These are phyloP conservation scores for Tolypocladium pustulatum DNA, from an alignment of 2,329 filamentous ascomycete species.

Conservation along the genomic window DNA sequence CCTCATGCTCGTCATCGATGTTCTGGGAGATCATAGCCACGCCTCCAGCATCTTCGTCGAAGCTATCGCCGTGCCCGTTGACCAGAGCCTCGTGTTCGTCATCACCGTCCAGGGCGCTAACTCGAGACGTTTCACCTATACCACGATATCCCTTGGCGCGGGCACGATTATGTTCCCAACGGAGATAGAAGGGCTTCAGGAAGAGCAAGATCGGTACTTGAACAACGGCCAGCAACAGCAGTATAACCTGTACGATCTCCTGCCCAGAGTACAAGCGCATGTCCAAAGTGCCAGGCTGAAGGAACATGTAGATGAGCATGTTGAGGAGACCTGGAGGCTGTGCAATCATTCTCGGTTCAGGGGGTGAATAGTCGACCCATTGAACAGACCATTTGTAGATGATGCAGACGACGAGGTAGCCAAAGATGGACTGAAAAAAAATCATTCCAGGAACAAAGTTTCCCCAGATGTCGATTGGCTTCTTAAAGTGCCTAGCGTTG, in stretches of 20 bases:
- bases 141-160: slow-evolving; percentile 84
- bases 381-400: slow-evolving; percentile 95
- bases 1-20: slow-evolving; percentile 76
- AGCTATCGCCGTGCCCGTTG: slow-evolving; percentile 48
- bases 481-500: slow-evolving; percentile 92
- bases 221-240: slow-evolving; percentile 70
- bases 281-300: slow-evolving; percentile 67
- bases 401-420: slow-evolving; percentile 88
- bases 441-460: slow-evolving; percentile 98
- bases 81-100: slow-evolving; percentile 52
- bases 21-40: slow-evolving; percentile 84
- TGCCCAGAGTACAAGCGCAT: slow-evolving; percentile 73
- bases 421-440: slow-evolving; percentile 98
- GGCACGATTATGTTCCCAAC: slow-evolving; percentile 85
- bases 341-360: slow-evolving; percentile 20
- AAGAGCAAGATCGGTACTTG: slow-evolving; percentile 90
- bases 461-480: slow-evolving; percentile 88
- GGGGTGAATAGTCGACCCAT: slow-evolving; percentile 46
- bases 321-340: slow-evolving; percentile 83
- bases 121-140: slow-evolving; percentile 77
- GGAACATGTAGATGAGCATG: slow-evolving; percentile 99
- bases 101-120: slow-evolving; percentile 84
- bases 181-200: slow-evolving; percentile 90
- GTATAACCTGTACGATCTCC: slow-evolving; percentile 59
- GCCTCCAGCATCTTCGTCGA: slow-evolving; percentile 63